These are phyloP conservation scores for Colletotrichum tabaci DNA, from an alignment of 2,329 filamentous ascomycete species.

Conservation along the genomic window DNA sequence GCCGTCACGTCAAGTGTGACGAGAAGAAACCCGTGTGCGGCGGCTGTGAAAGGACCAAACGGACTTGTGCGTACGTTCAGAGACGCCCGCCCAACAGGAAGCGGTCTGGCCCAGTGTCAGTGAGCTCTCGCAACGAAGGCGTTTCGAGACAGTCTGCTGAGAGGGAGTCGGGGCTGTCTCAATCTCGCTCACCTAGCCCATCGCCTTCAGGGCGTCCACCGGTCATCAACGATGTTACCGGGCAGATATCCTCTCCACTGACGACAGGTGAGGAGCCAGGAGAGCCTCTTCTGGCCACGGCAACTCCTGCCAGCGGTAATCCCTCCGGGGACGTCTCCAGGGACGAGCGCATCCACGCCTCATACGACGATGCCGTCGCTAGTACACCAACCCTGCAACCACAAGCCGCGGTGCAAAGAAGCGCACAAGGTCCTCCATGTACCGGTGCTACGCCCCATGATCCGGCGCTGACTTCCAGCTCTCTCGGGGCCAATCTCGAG, in stretches of 20 bases:
- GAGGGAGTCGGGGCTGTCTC: not conserved
- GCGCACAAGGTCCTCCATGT: not conserved
- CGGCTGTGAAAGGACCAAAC: constrained; percentile 32
- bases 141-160: not conserved
- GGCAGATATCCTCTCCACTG: not conserved
- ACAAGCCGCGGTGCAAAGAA: not conserved
- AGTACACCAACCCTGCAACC: not conserved
- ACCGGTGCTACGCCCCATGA: constrained; percentile 11
- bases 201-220: not conserved
- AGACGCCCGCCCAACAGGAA: constrained; percentile 20
- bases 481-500: constrained; percentile 25
- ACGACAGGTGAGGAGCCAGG: not conserved
- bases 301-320: not conserved
- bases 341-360: not conserved
- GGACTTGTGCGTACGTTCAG: constrained; percentile 13
- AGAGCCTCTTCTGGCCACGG: not conserved
- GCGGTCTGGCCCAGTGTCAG: not conserved
- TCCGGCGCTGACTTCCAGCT: constrained; percentile 19
- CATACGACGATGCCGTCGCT: not conserved
- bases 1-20: constrained; percentile 47
- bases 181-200: not conserved
- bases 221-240: not conserved
- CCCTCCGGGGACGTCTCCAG: not conserved
- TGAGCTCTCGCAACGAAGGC: not conserved
- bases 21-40: constrained; percentile 46